These are phyloP conservation scores for barrel medic (Medicago truncatula) DNA, from an alignment of 306 rosid genomes.

Conservation along the genomic window DNA sequence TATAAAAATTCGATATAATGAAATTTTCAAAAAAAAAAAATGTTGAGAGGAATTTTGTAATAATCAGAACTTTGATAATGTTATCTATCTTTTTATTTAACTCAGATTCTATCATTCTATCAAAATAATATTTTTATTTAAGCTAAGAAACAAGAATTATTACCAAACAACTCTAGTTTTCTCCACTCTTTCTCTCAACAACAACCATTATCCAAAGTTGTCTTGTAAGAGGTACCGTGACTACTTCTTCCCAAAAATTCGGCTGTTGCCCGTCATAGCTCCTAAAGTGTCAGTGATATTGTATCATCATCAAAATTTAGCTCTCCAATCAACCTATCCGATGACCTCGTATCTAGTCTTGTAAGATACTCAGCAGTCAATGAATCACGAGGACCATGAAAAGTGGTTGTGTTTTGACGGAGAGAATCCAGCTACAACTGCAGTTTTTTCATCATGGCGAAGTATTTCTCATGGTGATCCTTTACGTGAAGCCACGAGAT, in stretches of 20 bases:
- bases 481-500: conserved; percentile 72
- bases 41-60: no score
- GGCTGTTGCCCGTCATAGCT: conserved; percentile 93
- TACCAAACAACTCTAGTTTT: no score
- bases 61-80: no score
- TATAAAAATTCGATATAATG: no score
- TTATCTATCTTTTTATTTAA: no score
- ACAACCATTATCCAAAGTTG: conserved; percentile 86
- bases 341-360: conserved; percentile 81
- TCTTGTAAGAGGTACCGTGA: conserved; percentile 95
- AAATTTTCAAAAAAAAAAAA: no score
- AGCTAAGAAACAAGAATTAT: background rate
- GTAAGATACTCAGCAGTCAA: conserved; percentile 71
- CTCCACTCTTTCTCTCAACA: conserved; percentile 98
- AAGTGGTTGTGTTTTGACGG: conserved; percentile 80
- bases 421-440: conserved; percentile 73
- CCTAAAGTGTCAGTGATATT: conserved; percentile 80
- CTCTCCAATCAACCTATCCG: conserved; percentile 89
- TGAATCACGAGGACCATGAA: conserved; percentile 96
- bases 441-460: conserved; percentile 70
- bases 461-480: conserved; percentile 74
- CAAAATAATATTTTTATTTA: no score
- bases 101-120: background rate
- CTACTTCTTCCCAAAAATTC: conserved; percentile 97
- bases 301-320: conserved; percentile 90